These are phyloP conservation scores for Peribolospora kevripleyi DNA, from an alignment of 768 basidiomycete species.

Conservation along the genomic window DNA sequence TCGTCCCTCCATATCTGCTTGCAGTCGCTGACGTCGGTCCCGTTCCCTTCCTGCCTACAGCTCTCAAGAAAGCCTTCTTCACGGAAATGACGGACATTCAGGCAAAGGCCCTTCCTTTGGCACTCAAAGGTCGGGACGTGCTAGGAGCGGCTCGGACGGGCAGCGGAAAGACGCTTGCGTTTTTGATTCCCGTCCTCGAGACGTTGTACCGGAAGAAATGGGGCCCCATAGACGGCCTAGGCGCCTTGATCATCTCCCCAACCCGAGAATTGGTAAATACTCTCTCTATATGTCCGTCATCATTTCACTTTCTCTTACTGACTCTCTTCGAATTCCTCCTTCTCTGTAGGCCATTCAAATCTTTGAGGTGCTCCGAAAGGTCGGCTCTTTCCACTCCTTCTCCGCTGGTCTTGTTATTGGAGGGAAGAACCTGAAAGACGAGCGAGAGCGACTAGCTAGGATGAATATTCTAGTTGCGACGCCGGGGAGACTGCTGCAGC, in stretches of 20 bases:
- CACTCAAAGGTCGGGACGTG: conserved; percentile 39
- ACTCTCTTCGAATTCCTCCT: not conserved
- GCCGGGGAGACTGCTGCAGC: conserved; percentile 78
- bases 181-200: conserved; percentile 43
- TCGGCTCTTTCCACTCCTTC: conserved; percentile 73
- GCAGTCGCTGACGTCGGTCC: not conserved
- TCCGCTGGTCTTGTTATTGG: conserved; percentile 90
- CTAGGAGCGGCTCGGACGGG: conserved; percentile 47
- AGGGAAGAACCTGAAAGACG: conserved; percentile 83
- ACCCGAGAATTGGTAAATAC: conserved; percentile 61
- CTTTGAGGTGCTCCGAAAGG: conserved; percentile 79
- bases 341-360: conserved; percentile 69
- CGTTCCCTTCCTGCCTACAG: no score
- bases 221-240: conserved; percentile 50
- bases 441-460: conserved; percentile 56
- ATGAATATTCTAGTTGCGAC: conserved; percentile 99
- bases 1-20: no score
- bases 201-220: conserved; percentile 39
- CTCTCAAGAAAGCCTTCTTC: conserved; percentile 59
- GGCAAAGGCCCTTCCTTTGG: conserved; percentile 32
- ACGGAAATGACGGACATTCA: conserved; percentile 67
- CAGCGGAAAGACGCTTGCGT: conserved; percentile 50
- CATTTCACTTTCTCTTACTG: not conserved
- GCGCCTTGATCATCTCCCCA: conserved; percentile 78
- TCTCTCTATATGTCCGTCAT: conserved; percentile 3